Percentiles rank a stretch among this genome's conserved stretches.
Conservation (phyloP, 306 rosid genomes). For the Pyrus betulifolia region DNA sequence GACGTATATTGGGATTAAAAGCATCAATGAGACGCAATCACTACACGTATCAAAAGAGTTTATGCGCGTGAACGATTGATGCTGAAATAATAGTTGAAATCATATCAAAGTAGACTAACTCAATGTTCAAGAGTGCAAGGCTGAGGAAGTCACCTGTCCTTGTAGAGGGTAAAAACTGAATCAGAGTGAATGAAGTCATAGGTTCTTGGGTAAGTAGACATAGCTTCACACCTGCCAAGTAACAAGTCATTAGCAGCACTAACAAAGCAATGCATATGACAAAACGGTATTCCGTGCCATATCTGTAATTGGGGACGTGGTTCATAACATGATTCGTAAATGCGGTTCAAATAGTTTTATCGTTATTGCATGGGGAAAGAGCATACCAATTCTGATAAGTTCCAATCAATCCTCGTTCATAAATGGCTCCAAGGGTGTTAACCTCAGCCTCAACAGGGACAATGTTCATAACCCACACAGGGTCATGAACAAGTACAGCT, state of each 20-base stretch:
- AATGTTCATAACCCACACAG: constrained; percentile 88
- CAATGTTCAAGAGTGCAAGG: not conserved
- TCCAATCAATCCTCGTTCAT: constrained; percentile 84
- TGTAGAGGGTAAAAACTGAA: constrained; percentile 64
- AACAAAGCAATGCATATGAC: not conserved
- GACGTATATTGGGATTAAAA: not conserved
- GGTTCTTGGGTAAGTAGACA: constrained; percentile 92
- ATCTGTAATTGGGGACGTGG: not conserved
- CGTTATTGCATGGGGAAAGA: not conserved
- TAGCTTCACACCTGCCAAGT: constrained; percentile 79
- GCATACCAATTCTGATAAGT: constrained; percentile 85
- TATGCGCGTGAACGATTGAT: not conserved
- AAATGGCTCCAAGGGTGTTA: constrained; percentile 81
- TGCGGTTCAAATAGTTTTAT: not conserved
- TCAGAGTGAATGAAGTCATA: constrained; percentile 92
- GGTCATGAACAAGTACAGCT: constrained; percentile 67
- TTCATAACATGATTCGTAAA: not conserved
- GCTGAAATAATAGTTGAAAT: not conserved
- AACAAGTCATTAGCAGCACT: constrained; percentile 11
- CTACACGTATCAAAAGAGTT: not conserved
- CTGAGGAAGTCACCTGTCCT: constrained; percentile 48
- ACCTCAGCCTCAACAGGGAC: constrained; percentile 73
- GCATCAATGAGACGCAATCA: not conserved
- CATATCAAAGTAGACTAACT: not conserved
- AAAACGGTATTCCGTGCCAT: not conserved